Conservation (phyloP, 805 yeast genomes). For the Yarrowia porcina region DNA sequence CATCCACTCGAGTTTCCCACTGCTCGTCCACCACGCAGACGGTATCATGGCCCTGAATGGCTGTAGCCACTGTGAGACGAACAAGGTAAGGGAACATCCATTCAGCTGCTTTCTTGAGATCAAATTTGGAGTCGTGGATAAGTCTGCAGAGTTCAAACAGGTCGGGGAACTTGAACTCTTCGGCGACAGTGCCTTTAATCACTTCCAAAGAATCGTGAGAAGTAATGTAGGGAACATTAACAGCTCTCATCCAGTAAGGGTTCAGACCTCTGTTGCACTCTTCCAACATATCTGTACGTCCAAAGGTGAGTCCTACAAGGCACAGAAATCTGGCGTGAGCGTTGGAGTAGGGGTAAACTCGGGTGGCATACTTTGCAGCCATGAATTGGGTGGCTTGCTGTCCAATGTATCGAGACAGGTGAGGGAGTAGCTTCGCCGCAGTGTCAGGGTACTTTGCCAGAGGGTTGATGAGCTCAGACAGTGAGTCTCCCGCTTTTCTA, state of each 20-base stretch:
- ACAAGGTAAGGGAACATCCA: conserved; percentile 48
- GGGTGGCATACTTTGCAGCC: conserved; percentile 61
- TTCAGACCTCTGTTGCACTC: conserved; percentile 78
- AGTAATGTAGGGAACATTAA: conserved; percentile 34
- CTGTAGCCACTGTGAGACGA: conserved; percentile 62
- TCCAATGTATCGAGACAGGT: conserved; percentile 28
- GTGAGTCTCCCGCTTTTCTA: conserved; percentile 39
- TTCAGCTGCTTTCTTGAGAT: conserved; percentile 38
- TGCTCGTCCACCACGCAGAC: conserved; percentile 66
- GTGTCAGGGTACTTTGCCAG: conserved; percentile 7
- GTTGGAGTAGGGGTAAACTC: conserved; percentile 64
- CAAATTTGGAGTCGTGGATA: conserved; percentile 27
- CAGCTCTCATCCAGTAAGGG: conserved; percentile 72
- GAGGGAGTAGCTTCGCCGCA: conserved; percentile 9
- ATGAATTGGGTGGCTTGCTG: conserved; percentile 57
- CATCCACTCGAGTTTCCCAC: conserved; percentile 68
- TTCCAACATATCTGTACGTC: conserved; percentile 70
- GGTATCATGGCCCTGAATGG: conserved; percentile 50
- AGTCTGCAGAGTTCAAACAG: conserved; percentile 9
- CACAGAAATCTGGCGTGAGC: conserved; percentile 64
- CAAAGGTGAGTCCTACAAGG: conserved; percentile 56
- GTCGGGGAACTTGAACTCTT: neutral
- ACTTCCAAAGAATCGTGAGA: conserved; percentile 1
- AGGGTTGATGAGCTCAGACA: conserved; percentile 17
- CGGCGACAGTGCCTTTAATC: neutral